Conservation (phyloP, 805 yeast species). For the Wickerhamomyces canadensis region DNA sequence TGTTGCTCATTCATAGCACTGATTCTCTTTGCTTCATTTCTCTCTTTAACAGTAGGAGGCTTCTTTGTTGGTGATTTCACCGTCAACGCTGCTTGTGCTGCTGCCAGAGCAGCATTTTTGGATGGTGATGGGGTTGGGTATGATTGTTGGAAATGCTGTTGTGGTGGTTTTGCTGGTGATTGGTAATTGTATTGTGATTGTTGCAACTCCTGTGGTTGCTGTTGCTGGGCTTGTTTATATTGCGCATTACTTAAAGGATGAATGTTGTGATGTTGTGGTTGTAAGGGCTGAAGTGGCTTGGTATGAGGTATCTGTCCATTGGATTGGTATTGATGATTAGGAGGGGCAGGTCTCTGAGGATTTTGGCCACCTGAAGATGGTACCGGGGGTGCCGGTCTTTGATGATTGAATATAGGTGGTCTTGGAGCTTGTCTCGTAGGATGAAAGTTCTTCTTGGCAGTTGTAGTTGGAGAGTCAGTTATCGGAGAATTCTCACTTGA, state of each 20-base stretch:
- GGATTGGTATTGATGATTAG: neutral
- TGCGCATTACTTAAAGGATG: slow-evolving; percentile 13
- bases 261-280: slow-evolving; percentile 25
- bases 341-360: slow-evolving; percentile 2
- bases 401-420: slow-evolving; percentile 24
- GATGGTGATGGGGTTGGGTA: slow-evolving; percentile 2
- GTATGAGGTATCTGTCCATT: slow-evolving; percentile 5
- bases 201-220: slow-evolving; percentile 12
- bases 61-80: slow-evolving; percentile 14
- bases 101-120: slow-evolving; percentile 24
- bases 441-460: slow-evolving; percentile 11
- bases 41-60: slow-evolving; percentile 27
- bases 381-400: slow-evolving; percentile 9
- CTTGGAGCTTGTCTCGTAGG: slow-evolving; percentile 26
- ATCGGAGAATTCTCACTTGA: slow-evolving; percentile 7
- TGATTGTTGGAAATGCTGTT: neutral
- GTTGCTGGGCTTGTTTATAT: slow-evolving; percentile 11
- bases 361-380: too few relatives aligned
- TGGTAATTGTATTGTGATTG: too few relatives aligned
- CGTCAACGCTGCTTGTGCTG: slow-evolving; percentile 31
- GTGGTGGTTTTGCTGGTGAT: too few relatives aligned
- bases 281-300: slow-evolving; percentile 19
- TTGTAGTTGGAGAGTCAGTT: slow-evolving; percentile 9
- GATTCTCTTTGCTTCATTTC: slow-evolving; percentile 45
- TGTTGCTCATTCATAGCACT: slow-evolving; percentile 80